Evolutionary conservation across 2,329 filamentous ascomycete species (phyloP).

Genomic region (Diaporthe helianthi): DNA sequence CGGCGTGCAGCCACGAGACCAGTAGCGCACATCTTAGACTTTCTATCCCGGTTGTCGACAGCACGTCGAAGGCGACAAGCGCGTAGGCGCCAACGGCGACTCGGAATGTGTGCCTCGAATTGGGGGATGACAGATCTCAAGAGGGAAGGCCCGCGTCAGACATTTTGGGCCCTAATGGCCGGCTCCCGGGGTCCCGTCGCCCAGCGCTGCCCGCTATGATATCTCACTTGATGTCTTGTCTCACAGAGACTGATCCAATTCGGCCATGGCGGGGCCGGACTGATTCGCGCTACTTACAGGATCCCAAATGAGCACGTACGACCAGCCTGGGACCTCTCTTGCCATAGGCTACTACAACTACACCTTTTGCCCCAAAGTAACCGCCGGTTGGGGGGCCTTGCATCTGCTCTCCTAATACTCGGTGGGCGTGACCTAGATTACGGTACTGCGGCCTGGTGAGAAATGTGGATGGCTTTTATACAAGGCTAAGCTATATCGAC

Average conservation of each 20-base stretch:
- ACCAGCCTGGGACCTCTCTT: background rate
- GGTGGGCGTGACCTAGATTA: constrained; percentile 8
- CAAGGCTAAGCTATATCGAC: constrained; percentile 20
- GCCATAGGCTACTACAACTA: no score
- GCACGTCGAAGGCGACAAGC: constrained; percentile 19
- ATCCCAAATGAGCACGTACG: background rate
- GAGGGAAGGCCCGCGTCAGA: background rate
- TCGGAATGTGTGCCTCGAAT: constrained; percentile 1
- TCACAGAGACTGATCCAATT: constrained; percentile 31
- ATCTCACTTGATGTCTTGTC: constrained; percentile 11
- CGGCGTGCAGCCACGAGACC: constrained; percentile 9
- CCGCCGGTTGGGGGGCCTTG: constrained; percentile 5
- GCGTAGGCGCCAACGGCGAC: constrained; percentile 8
- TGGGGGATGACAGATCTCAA: constrained; percentile 11
- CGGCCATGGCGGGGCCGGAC: constrained; percentile 19
- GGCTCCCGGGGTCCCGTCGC: constrained; percentile 15
- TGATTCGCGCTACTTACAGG: constrained; percentile 4
- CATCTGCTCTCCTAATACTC: background rate
- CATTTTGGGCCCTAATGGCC: background rate
- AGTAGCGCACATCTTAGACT: constrained; percentile 13
- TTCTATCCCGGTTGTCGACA: background rate
- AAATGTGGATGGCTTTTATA: constrained; percentile 25
- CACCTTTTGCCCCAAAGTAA: no score
- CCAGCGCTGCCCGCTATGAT: background rate
- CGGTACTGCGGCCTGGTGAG: background rate